Evolutionary conservation across 495 filamentous ascomycete species (phyloP).

Genomic region (Tuber umbilicatum): DNA sequence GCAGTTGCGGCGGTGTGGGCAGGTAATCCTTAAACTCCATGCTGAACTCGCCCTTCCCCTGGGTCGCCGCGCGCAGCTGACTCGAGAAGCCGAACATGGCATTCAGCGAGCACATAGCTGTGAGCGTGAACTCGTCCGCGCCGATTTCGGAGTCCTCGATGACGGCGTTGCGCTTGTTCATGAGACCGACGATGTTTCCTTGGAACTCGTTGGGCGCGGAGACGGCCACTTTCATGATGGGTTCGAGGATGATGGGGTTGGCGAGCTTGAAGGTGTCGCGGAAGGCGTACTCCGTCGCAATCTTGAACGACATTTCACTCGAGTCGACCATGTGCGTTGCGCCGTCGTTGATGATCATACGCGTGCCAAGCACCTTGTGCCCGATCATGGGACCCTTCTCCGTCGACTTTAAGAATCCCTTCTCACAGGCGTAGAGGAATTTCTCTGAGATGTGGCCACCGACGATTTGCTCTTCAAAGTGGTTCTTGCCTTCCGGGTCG

Average conservation of each 20-base stretch:
- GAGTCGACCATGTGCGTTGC: slow-evolving; percentile 98
- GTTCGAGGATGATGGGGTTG: slow-evolving; percentile 77
- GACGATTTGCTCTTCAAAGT: slow-evolving; percentile 77
- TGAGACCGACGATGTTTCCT: slow-evolving; percentile 82
- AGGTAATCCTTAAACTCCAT: slow-evolving; percentile 99
- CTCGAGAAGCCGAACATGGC: slow-evolving; percentile 95
- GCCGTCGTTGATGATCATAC: slow-evolving; percentile 93
- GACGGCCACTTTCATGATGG: slow-evolving; percentile 95
- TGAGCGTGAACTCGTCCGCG: slow-evolving; percentile 88
- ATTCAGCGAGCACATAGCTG: slow-evolving; percentile 86
- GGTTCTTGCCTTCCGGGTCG: slow-evolving; percentile 60
- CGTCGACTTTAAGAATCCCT: slow-evolving; percentile 82
- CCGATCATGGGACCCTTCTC: slow-evolving; percentile 86
- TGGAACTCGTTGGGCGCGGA: slow-evolving; percentile 97
- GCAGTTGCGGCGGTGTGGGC: slow-evolving; percentile 76
- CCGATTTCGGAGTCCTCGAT: slow-evolving; percentile 96
- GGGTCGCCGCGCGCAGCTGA: slow-evolving; percentile 83
- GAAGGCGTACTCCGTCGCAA: slow-evolving; percentile 93
- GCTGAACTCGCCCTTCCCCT: slow-evolving; percentile 96
- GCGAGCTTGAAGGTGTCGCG: slow-evolving; percentile 81
- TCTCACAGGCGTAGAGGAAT: slow-evolving; percentile 90
- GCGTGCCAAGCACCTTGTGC: slow-evolving; percentile 82
- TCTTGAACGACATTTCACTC: slow-evolving; percentile 97
- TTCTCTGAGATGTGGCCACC: slow-evolving; percentile 94
- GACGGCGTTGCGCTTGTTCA: slow-evolving; percentile 94